phyloP scores from a whole-genome alignment of 768 basidiomycete genomes.

The Agaricus sinodeliciosus region DNA sequence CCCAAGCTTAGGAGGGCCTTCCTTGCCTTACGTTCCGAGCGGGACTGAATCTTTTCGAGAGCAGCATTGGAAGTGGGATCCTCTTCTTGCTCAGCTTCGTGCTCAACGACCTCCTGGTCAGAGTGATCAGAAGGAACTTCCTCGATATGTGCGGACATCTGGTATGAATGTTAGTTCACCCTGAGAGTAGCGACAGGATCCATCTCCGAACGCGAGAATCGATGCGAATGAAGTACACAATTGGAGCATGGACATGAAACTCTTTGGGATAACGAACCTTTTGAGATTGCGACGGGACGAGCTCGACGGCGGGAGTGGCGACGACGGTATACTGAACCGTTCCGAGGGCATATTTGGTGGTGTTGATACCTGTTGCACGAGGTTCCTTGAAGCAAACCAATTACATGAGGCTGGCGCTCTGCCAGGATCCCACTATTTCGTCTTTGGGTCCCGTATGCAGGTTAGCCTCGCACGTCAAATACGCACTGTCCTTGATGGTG shows the following conservation, averaged over 20 bases:
- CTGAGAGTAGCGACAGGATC: slow-evolving; percentile 22
- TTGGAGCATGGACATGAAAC: slow-evolving; percentile 5
- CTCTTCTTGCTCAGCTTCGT: slow-evolving; percentile 61
- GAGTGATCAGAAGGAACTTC: slow-evolving; percentile 80
- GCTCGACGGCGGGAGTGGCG: slow-evolving; percentile 33
- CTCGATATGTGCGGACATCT: slow-evolving; percentile 84
- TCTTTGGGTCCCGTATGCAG: slow-evolving; percentile 22
- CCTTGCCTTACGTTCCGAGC: slow-evolving; percentile 91
- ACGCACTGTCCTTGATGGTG: slow-evolving; percentile 48
- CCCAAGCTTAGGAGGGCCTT: slow-evolving; percentile 90
- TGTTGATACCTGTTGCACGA: slow-evolving; percentile 24
- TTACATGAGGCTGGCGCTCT: slow-evolving; percentile 4
- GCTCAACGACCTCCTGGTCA: slow-evolving; percentile 50
- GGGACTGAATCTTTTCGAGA: slow-evolving; percentile 90
- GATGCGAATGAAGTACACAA: background rate
- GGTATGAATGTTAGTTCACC: slow-evolving; percentile 26
- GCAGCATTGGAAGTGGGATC: slow-evolving; percentile 81
- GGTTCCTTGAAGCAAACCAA: slow-evolving; percentile 13
- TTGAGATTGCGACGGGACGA: slow-evolving; percentile 16
- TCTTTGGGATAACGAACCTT: slow-evolving; percentile 11
- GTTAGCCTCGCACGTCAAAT: slow-evolving; percentile 42
- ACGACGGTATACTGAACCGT: slow-evolving; percentile 1
- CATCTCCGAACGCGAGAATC: slow-evolving; percentile 18
- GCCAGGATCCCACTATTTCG: slow-evolving; percentile 8
- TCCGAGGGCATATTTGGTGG: slow-evolving; percentile 19